These are phyloP conservation scores for Clathrospora elynae DNA, from an alignment of 2,329 filamentous ascomycete species.

Conservation along the genomic window DNA sequence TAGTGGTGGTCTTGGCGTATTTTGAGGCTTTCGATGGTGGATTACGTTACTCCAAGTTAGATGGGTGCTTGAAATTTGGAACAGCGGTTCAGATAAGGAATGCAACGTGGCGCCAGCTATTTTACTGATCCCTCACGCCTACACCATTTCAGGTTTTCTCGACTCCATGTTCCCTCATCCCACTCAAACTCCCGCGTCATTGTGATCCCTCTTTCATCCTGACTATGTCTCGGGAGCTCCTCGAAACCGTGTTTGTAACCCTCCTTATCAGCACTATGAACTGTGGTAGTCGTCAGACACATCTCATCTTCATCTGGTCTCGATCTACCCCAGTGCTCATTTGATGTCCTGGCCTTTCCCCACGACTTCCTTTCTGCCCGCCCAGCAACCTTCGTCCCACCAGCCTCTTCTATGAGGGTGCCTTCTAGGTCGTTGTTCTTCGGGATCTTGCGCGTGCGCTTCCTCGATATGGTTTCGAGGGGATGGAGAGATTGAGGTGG, in stretches of 20 bases:
- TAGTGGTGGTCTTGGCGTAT: too few species aligned
- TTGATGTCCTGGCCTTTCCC: constrained; percentile 1
- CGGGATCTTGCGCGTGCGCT: constrained; percentile 26
- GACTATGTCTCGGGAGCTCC: constrained; percentile 1
- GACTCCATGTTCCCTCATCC: constrained; percentile 17
- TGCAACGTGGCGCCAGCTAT: too few species aligned
- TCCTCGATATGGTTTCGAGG: constrained; percentile 32
- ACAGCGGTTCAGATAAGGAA: too few species aligned
- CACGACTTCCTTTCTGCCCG: constrained; percentile 2
- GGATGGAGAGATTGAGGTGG: constrained; percentile 13
- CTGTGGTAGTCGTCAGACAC: constrained; percentile 25
- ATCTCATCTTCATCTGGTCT: constrained; percentile 32
- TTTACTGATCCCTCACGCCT: too few species aligned
- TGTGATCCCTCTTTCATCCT: constrained; percentile 18
- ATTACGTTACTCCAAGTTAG: too few species aligned
- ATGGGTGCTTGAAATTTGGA: too few species aligned
- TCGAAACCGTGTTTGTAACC: not conserved
- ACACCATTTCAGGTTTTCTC: too few species aligned
- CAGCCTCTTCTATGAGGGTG: constrained; percentile 8
- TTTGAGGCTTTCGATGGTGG: too few species aligned
- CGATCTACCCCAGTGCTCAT: constrained; percentile 19
- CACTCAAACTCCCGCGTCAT: constrained; percentile 30
- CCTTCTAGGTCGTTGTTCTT: constrained; percentile 21
- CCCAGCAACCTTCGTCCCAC: not conserved
- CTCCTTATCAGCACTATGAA: constrained; percentile 13